Base-by-base conservation (phyloP, 371 early-diverging fungal species). In the Phascolomyces articulosus region DNA sequence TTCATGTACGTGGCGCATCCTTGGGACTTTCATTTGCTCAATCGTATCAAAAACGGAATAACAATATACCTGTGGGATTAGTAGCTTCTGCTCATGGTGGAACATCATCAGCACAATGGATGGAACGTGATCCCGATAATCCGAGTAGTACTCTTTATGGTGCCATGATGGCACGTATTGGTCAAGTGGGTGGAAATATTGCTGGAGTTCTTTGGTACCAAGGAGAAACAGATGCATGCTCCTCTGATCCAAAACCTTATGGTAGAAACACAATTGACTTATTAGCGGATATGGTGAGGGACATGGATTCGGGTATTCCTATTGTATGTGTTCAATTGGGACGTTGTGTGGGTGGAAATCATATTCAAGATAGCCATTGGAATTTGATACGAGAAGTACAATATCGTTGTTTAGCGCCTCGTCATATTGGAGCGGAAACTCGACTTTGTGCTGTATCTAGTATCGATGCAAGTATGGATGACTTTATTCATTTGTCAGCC, bases 121-220 rank as follows among this genome's bases (percentile, higher is more conserved):
- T 56, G 41, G 44, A 53, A 27, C 59, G 64, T 21, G 56, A 40
- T 7, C 20, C 53, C 3, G 64, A 47, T 27, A 41, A 60, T 34
- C 41, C 61, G n/a, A 56, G 53, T 4, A 60, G 67, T 20, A 74
- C 71, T 0, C 57, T 83, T 0, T 83, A 78, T 58, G 78, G 75
- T 7, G 80, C 83, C 24, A 76, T 80, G 78, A 49, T 74, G 2
- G 72, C 57, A 3, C 58, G 71, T 1, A 67, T 76, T 15, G 26
- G 31, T 4, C 29, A 27, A 11, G 63, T 65, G 0, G 79, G 74
- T 4, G 66, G 63, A 1, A 23, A 23, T 1, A 40, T 78, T 16
- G 71, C 72, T 18, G 83, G 83, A 18, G 49, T 83, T 0, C 58
- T 82, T 2, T 82, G 82, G 82, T 78, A 71, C 10, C 82, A 82